Evolutionary conservation across 2,329 filamentous ascomycete species (phyloP).

Genomic region (Hymenoscyphus salicellus): DNA sequence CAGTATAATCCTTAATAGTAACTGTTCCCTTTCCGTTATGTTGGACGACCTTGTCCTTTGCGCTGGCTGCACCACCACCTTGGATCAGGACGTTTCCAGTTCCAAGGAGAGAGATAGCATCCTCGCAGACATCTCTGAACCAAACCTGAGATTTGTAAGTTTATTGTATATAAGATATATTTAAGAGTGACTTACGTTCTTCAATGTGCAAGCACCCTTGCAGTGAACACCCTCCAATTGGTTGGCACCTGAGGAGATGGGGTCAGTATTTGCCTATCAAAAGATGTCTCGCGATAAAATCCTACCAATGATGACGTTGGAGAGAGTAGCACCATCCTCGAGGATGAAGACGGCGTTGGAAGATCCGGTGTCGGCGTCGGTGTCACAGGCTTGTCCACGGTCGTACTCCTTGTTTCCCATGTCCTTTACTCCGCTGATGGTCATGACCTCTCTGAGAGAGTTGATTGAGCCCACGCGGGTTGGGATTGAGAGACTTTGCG

Average conservation of each 20-base stretch:
- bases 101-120: slow-evolving; percentile 36
- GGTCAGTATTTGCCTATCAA: too few relatives aligned
- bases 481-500: slow-evolving; percentile 26
- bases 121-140: slow-evolving; percentile 35
- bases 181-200: slow-evolving; percentile 35
- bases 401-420: slow-evolving; percentile 28
- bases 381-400: slow-evolving; percentile 25
- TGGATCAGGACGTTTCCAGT: slow-evolving; percentile 36
- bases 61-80: slow-evolving; percentile 38
- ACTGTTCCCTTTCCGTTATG: slow-evolving; percentile 38
- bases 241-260: background rate
- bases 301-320: slow-evolving; percentile 53
- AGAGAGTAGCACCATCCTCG: slow-evolving; percentile 48
- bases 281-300: slow-evolving; percentile 34
- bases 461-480: slow-evolving; percentile 20
- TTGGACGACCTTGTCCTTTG: slow-evolving; percentile 39
- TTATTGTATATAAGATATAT: too few relatives aligned
- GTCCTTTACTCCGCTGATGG: slow-evolving; percentile 21
- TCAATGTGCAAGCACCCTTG: slow-evolving; percentile 46
- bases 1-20: slow-evolving; percentile 40
- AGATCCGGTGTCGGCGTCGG: slow-evolving; percentile 23
- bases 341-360: slow-evolving; percentile 50
- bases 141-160: slow-evolving; percentile 23
- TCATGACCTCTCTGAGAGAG: slow-evolving; percentile 12
- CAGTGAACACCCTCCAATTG: slow-evolving; percentile 49